Base-by-base conservation (phyloP, 768 basidiomycete genomes). In the Mycena leptocephala region DNA sequence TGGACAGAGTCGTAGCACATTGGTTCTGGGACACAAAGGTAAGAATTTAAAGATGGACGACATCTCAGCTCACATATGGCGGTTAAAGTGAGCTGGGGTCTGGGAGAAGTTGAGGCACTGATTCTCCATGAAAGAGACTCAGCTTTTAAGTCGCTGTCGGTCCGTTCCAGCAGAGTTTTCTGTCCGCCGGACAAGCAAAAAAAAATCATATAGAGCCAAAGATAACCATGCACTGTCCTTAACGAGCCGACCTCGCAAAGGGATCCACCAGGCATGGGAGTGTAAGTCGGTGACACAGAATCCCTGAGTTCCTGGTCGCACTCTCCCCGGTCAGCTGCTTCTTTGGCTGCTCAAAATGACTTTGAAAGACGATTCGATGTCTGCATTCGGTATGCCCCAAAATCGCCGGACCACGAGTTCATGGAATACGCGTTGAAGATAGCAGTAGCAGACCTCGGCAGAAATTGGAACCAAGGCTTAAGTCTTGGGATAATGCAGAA, bases 1-100 rank as follows among this genome's bases (percentile, higher is more conserved):
- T 85, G 80, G 67, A 84, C 79, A 74, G 87, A 81, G 81, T 88
- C 85, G 83, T 85, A 82, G 77, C 89, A 90, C 89, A 90, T 90
- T 58, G 46, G 30, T 48, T 22, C 28, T 46, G 26, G 41, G 6
- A 32, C 28, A 46, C 22, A 37, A 35, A 59, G 58, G 18, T 22
- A 24, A 59, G 33, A 59, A n/a, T 32, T 5, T 35, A 35, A 6
- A 18, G 37, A 62, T 35, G 22, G 14, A 61, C 24, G 35, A 9
- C 26, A 58, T 20, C 26, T 26, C 30, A 16, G 30, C 63, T 32
- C 26, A 64, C 63, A n/a, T n/a, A n/a, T n/a, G 4, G 62, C 43
- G 10, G 22, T 1, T 22, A 22, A 10, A 33, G 11, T 33, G 30
- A 51, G 46, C 13, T 33, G 22, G 10, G 16, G 30, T 51, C n/a